phyloP scores from a whole-genome alignment of 192 early-diverging fungal genomes.

The Coemansia javaensis region DNA sequence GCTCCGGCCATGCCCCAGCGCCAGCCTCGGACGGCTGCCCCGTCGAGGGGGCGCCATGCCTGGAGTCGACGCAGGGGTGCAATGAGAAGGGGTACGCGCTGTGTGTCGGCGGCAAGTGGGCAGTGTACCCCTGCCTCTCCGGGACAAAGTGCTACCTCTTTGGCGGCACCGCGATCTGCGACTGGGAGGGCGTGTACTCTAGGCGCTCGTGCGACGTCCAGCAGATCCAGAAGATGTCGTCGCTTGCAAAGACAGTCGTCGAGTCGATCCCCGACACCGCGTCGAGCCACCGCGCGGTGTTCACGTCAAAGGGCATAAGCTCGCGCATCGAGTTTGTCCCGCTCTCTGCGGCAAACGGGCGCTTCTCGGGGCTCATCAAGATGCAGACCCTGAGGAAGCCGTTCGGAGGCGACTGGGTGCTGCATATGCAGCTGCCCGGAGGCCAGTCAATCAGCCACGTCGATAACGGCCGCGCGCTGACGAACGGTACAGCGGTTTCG shows the following conservation, averaged over 20 bases:
- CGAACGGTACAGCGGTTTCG: slow-evolving; percentile 8
- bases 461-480: neutral
- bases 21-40: slow-evolving; percentile 5
- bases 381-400: slow-evolving; percentile 17
- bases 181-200: slow-evolving; percentile 16
- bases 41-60: slow-evolving; percentile 14
- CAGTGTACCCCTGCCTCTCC: slow-evolving; percentile 17
- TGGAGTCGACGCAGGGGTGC: slow-evolving; percentile 18
- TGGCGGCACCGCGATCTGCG: slow-evolving; percentile 18
- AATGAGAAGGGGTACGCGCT: slow-evolving; percentile 23
- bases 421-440: slow-evolving; percentile 14
- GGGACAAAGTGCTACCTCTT: slow-evolving; percentile 27
- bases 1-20: neutral
- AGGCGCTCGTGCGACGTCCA: slow-evolving; percentile 7
- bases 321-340: slow-evolving; percentile 24
- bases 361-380: slow-evolving; percentile 21
- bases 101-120: slow-evolving; percentile 22
- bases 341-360: slow-evolving; percentile 3
- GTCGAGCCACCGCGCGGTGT: neutral
- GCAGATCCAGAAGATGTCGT: neutral
- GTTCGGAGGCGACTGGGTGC: slow-evolving; percentile 14
- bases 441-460: slow-evolving; percentile 14
- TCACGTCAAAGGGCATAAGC: slow-evolving; percentile 18
- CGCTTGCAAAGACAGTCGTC: neutral
- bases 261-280: no score